Evolutionary conservation across 306 rosid genomes (phyloP), one percentile per base, ranked within the genome.

Genomic region (Castanopsis chinensis): DNA sequence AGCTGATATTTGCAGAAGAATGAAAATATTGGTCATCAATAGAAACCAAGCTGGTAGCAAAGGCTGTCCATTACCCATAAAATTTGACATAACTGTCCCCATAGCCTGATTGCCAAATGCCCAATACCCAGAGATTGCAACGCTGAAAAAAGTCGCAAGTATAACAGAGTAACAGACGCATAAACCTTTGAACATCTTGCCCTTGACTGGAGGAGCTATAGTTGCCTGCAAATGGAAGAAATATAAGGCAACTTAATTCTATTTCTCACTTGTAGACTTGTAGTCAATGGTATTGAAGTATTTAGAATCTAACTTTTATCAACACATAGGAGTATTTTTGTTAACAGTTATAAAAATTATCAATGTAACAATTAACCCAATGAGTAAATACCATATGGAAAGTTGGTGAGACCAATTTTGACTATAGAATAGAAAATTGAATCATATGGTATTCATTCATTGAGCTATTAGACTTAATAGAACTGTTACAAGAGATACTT

Each of bases 101-200:
- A 27, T 32, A 4, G 96, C 74, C 21, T 82, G 69, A 82, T 92
- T 89, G 9, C 98, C 97, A 83, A 92, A 94, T 19, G 92, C 90
- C 97, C 98, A 94, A 86, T 94, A 94, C 12, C 93, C 98, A 43
- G 98, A 89, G 6, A 92, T 87, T 32, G 86, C 93, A 10, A 90
- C 92, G 52, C 86, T 87, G 57, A 85, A 92, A 65, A 67, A 94
- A 12, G 91, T 89, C 6, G 77, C 23, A 12, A 53, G 82, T 83
- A 92, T 80, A 17, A 94, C 96, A 21, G 83, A 18, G 57, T 88
- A 94, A 71, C 97, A 92, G 1, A 94, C 67, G 72, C 92, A 92
- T 14, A 92, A 81, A 70, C 96, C 98, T 87, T 92, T 94, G 33
- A 90, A 82, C 97, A 94, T 94, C 85, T 94, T 90, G 0, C 97